A percentile compares a stretch with the other conserved stretches of the same genome.
phyloP scores from a whole-genome alignment of 2,329 filamentous ascomycete species.

The Pseudopyricularia javanii region DNA sequence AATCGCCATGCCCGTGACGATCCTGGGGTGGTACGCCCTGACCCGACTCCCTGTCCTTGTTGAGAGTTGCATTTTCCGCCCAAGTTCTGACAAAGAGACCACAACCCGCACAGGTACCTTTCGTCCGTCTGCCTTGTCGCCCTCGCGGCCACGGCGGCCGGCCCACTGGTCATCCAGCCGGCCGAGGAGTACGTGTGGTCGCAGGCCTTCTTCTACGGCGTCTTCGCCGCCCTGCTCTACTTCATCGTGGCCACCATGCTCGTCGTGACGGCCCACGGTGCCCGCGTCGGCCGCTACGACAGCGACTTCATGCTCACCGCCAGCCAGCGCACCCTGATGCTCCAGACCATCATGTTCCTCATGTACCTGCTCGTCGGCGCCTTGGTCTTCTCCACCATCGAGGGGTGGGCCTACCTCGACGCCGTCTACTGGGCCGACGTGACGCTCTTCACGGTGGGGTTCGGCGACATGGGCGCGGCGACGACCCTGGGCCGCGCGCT shows the following conservation, averaged over 20 bases:
- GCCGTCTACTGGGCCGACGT: slow-evolving; percentile 70
- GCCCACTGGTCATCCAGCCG: slow-evolving; percentile 31
- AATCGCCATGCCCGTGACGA: slow-evolving; percentile 72
- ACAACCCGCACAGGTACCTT: slow-evolving; percentile 33
- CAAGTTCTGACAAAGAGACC: too few species aligned
- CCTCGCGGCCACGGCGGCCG: slow-evolving; percentile 52
- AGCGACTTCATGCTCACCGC: slow-evolving; percentile 69
- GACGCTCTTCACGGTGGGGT: slow-evolving; percentile 52
- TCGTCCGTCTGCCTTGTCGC: slow-evolving; percentile 54
- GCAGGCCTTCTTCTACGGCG: slow-evolving; percentile 77
- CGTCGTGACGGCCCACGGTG: slow-evolving; percentile 68
- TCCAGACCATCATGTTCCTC: slow-evolving; percentile 81
- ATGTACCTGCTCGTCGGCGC: slow-evolving; percentile 70
- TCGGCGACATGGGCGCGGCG: slow-evolving; percentile 38
- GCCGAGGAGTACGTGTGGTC: slow-evolving; percentile 50
- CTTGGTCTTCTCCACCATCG: slow-evolving; percentile 58
- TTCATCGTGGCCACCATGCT: slow-evolving; percentile 67
- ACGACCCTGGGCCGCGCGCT: slow-evolving; percentile 53
- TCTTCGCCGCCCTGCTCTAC: slow-evolving; percentile 70
- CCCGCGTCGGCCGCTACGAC: slow-evolving; percentile 55
- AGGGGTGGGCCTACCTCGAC: slow-evolving; percentile 67
- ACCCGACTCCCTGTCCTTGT: too few species aligned
- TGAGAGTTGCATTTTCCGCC: too few species aligned
- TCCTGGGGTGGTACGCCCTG: slow-evolving; percentile 59
- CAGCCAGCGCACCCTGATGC: slow-evolving; percentile 75